Conservation (phyloP, 768 basidiomycete genomes). For the Lactarius sp. region DNA sequence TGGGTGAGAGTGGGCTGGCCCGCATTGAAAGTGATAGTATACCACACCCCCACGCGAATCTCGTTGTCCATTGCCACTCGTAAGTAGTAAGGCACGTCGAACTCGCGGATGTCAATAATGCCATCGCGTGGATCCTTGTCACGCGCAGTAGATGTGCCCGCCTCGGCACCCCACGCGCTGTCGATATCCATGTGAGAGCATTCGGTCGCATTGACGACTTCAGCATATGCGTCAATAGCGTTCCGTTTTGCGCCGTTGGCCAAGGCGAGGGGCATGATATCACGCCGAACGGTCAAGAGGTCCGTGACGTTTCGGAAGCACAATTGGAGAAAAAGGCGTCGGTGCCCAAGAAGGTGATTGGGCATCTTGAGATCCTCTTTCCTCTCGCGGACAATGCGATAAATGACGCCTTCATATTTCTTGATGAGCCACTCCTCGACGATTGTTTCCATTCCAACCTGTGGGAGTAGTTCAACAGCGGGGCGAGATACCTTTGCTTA, state of each 20-base stretch:
- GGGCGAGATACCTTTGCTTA: background rate
- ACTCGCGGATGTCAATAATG: constrained; percentile 93
- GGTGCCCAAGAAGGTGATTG: constrained; percentile 95
- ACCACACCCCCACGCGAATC: constrained; percentile 97
- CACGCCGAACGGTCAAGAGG: constrained; percentile 79
- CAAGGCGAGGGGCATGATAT: constrained; percentile 83
- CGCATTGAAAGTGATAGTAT: constrained; percentile 74
- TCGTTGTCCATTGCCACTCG: constrained; percentile 99
- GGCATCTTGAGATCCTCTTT: constrained; percentile 96
- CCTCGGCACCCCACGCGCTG: constrained; percentile 52
- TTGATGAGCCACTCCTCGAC: constrained; percentile 97
- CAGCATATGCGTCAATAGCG: constrained; percentile 96
- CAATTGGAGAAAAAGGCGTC: constrained; percentile 80
- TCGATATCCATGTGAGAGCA: constrained; percentile 67
- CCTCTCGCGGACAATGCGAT: constrained; percentile 68
- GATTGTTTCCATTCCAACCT: constrained; percentile 81
- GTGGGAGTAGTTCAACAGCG: constrained; percentile 11
- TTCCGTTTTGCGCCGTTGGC: constrained; percentile 89
- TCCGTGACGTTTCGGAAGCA: constrained; percentile 93
- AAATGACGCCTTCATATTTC: constrained; percentile 84
- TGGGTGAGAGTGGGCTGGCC: constrained; percentile 71
- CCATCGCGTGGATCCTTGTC: constrained; percentile 86
- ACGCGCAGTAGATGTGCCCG: constrained; percentile 37
- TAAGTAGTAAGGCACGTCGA: constrained; percentile 94
- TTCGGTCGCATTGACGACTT: constrained; percentile 75